Conservation (phyloP, 1,139 yeast species). For the Debaryomyces fabryi region DNA sequence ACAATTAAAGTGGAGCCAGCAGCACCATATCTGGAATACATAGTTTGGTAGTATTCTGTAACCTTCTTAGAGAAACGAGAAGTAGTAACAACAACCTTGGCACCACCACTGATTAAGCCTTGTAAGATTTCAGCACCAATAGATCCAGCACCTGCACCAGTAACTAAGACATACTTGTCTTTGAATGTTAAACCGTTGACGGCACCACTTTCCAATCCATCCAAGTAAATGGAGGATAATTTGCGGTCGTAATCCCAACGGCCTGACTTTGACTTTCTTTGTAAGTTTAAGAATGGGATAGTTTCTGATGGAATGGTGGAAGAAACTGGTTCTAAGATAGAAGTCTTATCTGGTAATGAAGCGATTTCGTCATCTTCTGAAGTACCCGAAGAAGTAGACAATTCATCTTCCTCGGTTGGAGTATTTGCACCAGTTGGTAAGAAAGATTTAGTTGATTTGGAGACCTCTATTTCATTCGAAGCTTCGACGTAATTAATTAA, state of each 20-base stretch:
- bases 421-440: conserved; percentile 39
- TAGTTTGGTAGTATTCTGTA: conserved; percentile 91
- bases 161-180: conserved; percentile 84
- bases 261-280: conserved; percentile 71
- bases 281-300: conserved; percentile 91
- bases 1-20: conserved; percentile 89
- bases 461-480: conserved; percentile 63
- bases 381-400: conserved; percentile 34
- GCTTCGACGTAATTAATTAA: conserved; percentile 72
- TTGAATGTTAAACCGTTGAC: conserved; percentile 89
- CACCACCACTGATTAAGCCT: conserved; percentile 97
- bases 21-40: conserved; percentile 92
- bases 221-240: conserved; percentile 77
- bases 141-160: conserved; percentile 99
- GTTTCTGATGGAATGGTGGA: conserved; percentile 79
- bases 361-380: conserved; percentile 74
- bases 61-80: conserved; percentile 93
- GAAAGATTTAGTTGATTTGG: conserved; percentile 45
- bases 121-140: conserved; percentile 97
- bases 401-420: conserved; percentile 52
- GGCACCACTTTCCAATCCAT: conserved; percentile 91
- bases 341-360: conserved; percentile 72
- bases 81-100: conserved; percentile 93
- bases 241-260: conserved; percentile 81
- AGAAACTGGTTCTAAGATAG: conserved; percentile 73